phyloP scores from a whole-genome alignment of 2,329 filamentous ascomycete species.

The Apiospora hydei region DNA sequence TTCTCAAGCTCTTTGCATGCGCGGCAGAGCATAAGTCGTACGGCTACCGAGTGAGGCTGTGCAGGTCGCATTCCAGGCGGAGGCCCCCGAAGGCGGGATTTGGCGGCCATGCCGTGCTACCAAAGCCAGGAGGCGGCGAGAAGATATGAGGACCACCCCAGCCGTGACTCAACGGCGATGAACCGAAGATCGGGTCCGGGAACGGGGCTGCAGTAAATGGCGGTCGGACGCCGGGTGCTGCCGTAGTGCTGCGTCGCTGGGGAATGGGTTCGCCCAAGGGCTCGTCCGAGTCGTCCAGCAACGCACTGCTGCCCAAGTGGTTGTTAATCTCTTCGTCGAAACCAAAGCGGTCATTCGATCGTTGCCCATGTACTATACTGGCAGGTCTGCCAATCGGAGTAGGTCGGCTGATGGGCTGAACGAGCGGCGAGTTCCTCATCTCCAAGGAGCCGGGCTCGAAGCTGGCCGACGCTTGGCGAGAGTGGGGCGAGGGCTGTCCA shows the following conservation, averaged over 20 bases:
- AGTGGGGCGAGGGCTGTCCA: constrained; percentile 62
- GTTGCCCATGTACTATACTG: constrained; percentile 68
- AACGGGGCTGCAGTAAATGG: constrained; percentile 53
- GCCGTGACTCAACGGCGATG: constrained; percentile 34
- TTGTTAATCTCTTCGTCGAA: constrained; percentile 70
- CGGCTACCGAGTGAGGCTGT: constrained; percentile 70
- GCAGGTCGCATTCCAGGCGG: constrained; percentile 50
- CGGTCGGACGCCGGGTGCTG: constrained; percentile 56
- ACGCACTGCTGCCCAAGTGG: constrained; percentile 88
- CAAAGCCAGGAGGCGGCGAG: constrained; percentile 56
- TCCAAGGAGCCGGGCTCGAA: constrained; percentile 61
- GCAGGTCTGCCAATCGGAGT: constrained; percentile 88
- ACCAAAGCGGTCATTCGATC: constrained; percentile 33
- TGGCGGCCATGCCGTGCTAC: constrained; percentile 46
- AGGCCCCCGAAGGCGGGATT: constrained; percentile 40
- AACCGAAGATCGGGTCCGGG: constrained; percentile 48
- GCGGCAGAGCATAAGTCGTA: constrained; percentile 78
- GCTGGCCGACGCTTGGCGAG: constrained; percentile 76
- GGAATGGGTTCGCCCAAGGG: constrained; percentile 50
- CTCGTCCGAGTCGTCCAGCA: constrained; percentile 78
- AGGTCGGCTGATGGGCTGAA: constrained; percentile 81
- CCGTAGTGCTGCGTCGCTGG: constrained; percentile 57
- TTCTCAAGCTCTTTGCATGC: constrained; percentile 72
- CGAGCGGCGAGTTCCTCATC: constrained; percentile 49
- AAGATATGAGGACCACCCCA: constrained; percentile 51